phyloP scores from a whole-genome alignment of 176 grass and related monocot genomes.

The Oryza coarctata region DNA sequence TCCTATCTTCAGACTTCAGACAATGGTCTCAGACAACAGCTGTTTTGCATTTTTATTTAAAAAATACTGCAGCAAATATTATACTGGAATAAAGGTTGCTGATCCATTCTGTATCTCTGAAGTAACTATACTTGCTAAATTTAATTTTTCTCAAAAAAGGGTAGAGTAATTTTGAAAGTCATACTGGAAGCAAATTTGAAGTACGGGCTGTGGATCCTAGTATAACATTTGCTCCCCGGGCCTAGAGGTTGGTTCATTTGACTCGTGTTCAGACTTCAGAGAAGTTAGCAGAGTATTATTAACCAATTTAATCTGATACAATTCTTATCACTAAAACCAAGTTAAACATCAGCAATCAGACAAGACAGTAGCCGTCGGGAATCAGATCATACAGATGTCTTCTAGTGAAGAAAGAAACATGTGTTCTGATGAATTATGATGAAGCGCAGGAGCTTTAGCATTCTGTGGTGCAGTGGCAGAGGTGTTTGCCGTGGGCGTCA shows the following conservation, averaged over 20 bases:
- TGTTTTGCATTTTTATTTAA: neutral
- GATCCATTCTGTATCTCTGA: constrained; percentile 1
- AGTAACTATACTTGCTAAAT: constrained; percentile 10
- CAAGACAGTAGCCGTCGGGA: neutral
- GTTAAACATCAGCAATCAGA: neutral
- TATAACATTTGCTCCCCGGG: neutral
- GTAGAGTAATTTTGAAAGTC: constrained; percentile 21
- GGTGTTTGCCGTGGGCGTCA: no score
- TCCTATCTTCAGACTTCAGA: neutral
- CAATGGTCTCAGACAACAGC: neutral
- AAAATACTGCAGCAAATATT: neutral
- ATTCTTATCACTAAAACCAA: neutral
- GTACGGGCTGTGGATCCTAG: neutral
- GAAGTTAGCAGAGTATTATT: no score
- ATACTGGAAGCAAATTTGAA: neutral
- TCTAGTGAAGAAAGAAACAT: no score
- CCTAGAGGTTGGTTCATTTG: neutral
- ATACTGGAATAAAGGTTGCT: neutral
- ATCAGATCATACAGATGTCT: neutral
- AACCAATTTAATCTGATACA: neutral
- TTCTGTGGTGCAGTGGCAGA: neutral
- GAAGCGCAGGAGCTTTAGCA: neutral
- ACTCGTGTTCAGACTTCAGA: neutral
- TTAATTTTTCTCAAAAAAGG: neutral
- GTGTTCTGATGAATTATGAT: neutral